A percentile compares a stretch with the other conserved stretches of the same genome.
These are phyloP conservation scores for Dendrobium nobile DNA, from an alignment of 106 monocot genomes.

Conservation along the genomic window DNA sequence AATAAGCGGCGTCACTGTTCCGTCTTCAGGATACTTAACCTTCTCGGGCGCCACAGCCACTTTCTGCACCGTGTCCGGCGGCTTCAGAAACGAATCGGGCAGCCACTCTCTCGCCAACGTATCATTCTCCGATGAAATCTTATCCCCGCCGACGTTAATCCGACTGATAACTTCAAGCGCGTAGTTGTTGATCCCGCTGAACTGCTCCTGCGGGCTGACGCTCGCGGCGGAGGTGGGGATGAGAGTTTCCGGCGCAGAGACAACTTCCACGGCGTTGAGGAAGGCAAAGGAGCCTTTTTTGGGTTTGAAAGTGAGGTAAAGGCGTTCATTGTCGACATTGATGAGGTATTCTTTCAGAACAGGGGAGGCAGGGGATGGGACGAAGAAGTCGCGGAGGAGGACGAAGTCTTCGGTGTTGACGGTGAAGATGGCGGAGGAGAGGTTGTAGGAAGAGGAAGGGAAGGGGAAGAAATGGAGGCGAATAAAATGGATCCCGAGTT, in stretches of 20 bases:
- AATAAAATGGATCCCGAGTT: slow-evolving; percentile 65
- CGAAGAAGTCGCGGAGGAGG: slow-evolving; percentile 64
- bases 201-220: slow-evolving; percentile 7
- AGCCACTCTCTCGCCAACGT: slow-evolving; percentile 45
- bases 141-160: slow-evolving; percentile 44
- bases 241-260: slow-evolving; percentile 36
- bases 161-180: slow-evolving; percentile 39
- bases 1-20: slow-evolving; percentile 28
- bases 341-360: slow-evolving; percentile 71
- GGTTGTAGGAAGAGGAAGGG: slow-evolving; percentile 37
- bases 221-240: slow-evolving; percentile 25
- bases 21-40: slow-evolving; percentile 54
- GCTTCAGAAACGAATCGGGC: slow-evolving; percentile 37
- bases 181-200: slow-evolving; percentile 28
- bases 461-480: slow-evolving; percentile 64
- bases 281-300: slow-evolving; percentile 45
- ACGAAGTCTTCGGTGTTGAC: slow-evolving; percentile 51
- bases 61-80: slow-evolving; percentile 16
- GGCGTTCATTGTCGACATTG: slow-evolving; percentile 19
- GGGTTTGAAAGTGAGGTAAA: slow-evolving; percentile 38
- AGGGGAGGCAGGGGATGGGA: slow-evolving; percentile 10
- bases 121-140: slow-evolving; percentile 28
- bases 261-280: slow-evolving; percentile 56
- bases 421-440: slow-evolving; percentile 57
- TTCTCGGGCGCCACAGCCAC: slow-evolving; percentile 14